Percentiles rank a stretch among this genome's conserved stretches.
Evolutionary conservation across 305 asterid species (phyloP).

Genomic region (Salvia sclarea): DNA sequence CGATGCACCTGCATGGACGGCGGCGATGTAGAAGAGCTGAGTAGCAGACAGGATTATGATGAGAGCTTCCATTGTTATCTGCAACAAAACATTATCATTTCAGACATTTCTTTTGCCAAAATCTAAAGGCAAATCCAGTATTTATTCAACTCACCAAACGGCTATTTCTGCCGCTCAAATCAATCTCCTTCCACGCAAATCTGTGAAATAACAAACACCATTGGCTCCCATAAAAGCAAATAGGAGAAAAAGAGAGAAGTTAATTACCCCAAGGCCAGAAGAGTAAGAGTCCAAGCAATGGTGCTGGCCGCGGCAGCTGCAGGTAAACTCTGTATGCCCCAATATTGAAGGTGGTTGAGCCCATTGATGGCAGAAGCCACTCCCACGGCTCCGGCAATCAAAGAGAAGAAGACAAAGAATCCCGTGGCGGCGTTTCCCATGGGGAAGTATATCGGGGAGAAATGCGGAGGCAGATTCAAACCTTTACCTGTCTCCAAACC

Average conservation of each 20-base stretch:
- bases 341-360: slow-evolving; percentile 51
- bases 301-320: slow-evolving; percentile 68
- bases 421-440: slow-evolving; percentile 98
- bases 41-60: slow-evolving; percentile 74
- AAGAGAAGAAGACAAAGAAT: slow-evolving; percentile 70
- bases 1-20: slow-evolving; percentile 53
- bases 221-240: not conserved
- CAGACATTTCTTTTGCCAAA: not conserved
- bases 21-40: slow-evolving; percentile 66
- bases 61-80: slow-evolving; percentile 92
- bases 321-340: slow-evolving; percentile 67
- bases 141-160: slow-evolving; percentile 58
- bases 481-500: slow-evolving; percentile 72
- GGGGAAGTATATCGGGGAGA: slow-evolving; percentile 88
- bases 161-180: slow-evolving; percentile 57
- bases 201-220: slow-evolving; percentile 40
- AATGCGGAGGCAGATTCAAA: slow-evolving; percentile 68
- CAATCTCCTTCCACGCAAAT: slow-evolving; percentile 83
- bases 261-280: slow-evolving; percentile 87
- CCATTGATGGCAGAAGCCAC: slow-evolving; percentile 71
- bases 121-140: not conserved
- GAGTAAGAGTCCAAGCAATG: slow-evolving; percentile 81
- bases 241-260: not conserved
- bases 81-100: slow-evolving; percentile 18
- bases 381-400: slow-evolving; percentile 82